Base-by-base conservation (phyloP, 2,329 filamentous ascomycete species). In the Pseudogymnoascus sp. region DNA sequence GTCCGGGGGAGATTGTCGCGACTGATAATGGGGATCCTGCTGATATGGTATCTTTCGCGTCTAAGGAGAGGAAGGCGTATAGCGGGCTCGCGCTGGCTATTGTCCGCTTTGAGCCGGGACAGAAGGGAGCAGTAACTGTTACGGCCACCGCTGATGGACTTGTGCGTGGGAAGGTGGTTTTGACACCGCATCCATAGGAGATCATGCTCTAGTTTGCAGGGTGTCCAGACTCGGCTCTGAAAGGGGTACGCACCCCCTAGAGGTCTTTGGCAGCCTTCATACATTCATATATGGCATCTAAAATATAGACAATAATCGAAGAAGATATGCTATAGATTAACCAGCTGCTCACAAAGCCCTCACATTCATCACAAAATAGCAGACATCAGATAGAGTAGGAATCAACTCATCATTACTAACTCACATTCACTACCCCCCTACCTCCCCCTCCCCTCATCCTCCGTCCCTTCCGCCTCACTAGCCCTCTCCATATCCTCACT, bases 1-100 rank as follows among this genome's bases (percentile, higher is more conserved):
- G 77, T 0, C 73, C 75, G 0, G 82, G 76, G 0, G 71, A 77
- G 67, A 77, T 84, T 33, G 74, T 80, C 1, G 71, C 78, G 0
- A 83, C 81, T 0, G 80, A 83, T 59, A 83, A 83, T 62, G 81
- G 81, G 1, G 75, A 82, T 62, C 77, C 78, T 3, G 70, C 75
- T 1, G 78, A 81, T 62, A 72, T 79, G 67, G 75, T 71, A 2
- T 67, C 74, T 1, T 81, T 81, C 66, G 74, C 76, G 0, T 75
- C 73, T 1, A 64, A 65, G 7, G 70, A 70, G 38, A 71, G 79
- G 11, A 75, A 76, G 45, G 77, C 77, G 0, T 79, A 77, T 61
- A 73, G 71, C 33, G 78, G 79, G 0, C 69, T 75, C 3, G 75
- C 75, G 0, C 70, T 80, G 16, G 75, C 73, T 2, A 76, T 80